Evolutionary conservation across 257 asterid genomes (phyloP), one percentile per base, ranked within the genome.

Genomic region (Solanum medicagineum): DNA sequence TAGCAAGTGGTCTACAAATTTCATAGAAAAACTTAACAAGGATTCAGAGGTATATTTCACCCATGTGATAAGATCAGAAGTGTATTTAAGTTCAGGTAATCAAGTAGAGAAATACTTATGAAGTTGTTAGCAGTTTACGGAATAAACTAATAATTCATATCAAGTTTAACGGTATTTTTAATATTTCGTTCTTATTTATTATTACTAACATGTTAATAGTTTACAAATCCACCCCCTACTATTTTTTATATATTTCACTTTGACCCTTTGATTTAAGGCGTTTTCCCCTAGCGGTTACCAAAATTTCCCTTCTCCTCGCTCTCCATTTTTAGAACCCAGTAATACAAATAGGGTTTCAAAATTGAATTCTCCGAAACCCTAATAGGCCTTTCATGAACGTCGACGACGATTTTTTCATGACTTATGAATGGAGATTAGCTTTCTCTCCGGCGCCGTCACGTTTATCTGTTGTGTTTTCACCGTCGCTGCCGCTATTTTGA

Each of bases 401-500:
- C 90, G 71, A 83, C 90, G 56, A 83, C 85, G 84, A 87, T 0
- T 49, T 75, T 89, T 90, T 87, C 87, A 87, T 92, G 94, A 85
- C 91, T 84, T 88, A 86, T 92, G 93, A 91, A 94, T 94, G 98
- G 97, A 91, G 87, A 88, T 85, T 88, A 47, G 81, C 57, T 65
- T 87, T 87, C 87, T 79, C 86, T 88, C 85, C 86, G 59, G 69
- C 81, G 12, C 87, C 82, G 88, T 91, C 44, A 90, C 96, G 84
- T 81, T 90, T 80, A 68, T 89, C 85, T 92, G 93, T 86, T 90
- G 91, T 85, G 14, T 94, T 70, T 45, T 89, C 83, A 91, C 91
- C 53, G 84, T 86, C 80, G 70, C 89, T 82, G 94, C 92, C 49
- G 82, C 86, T 86, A 84, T 87, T 60, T 88, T 92, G 32, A 54